Percentiles rank a stretch among this genome's conserved stretches.
Conservation (phyloP, 768 basidiomycete species). For the Clitopilus hobsonii region DNA sequence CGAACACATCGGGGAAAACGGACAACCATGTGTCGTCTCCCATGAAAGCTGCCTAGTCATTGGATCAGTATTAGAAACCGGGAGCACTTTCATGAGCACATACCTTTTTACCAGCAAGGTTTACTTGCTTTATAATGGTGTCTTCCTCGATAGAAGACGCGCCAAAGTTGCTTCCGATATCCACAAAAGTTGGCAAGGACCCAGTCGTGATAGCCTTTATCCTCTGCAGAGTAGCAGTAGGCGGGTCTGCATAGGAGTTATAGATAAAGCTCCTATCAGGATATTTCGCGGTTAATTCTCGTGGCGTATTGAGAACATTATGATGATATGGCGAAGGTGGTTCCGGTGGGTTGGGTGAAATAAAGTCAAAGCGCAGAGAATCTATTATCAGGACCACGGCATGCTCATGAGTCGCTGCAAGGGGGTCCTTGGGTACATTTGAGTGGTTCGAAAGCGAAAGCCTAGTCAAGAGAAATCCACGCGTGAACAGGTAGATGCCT, state of each 20-base stretch:
- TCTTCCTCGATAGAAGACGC: conserved; percentile 85
- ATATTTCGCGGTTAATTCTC: conserved; percentile 54
- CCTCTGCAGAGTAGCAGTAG: conserved; percentile 91
- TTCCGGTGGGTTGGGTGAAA: conserved; percentile 63
- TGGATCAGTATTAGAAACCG: conserved; percentile 1
- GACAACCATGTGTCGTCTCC: conserved; percentile 97
- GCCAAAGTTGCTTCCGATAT: conserved; percentile 91
- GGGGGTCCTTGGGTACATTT: conserved; percentile 32
- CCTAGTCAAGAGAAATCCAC: conserved; percentile 86
- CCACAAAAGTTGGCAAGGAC: conserved; percentile 92
- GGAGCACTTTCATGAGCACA: neutral
- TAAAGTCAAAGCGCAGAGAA: conserved; percentile 90
- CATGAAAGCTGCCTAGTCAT: conserved; percentile 74
- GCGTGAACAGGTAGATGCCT: conserved; percentile 86
- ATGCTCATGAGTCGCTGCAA: conserved; percentile 66
- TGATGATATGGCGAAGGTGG: conserved; percentile 72
- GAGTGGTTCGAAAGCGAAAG: conserved; percentile 61
- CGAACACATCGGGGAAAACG: conserved; percentile 77
- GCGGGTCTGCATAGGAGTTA: conserved; percentile 89
- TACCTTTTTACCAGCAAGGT: conserved; percentile 56
- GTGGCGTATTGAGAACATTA: conserved; percentile 75
- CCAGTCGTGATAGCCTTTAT: conserved; percentile 95
- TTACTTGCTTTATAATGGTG: conserved; percentile 75
- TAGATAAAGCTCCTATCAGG: conserved; percentile 82
- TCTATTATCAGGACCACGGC: conserved; percentile 88